Evolutionary conservation across 2,329 filamentous ascomycete genomes (phyloP).

Genomic region (Calycina marina): DNA sequence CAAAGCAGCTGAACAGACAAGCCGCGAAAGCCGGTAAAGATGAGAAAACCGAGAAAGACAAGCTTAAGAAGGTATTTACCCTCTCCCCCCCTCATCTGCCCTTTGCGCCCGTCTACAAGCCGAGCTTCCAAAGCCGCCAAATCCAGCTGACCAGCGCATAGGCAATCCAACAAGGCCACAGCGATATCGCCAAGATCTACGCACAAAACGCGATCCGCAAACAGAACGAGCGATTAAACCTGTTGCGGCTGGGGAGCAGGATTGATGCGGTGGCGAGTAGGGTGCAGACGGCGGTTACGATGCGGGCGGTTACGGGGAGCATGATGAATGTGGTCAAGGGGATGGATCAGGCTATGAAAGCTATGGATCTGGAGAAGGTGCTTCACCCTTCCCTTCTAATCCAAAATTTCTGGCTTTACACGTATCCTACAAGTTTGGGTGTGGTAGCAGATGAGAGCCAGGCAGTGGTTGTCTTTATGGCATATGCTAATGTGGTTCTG

Average conservation of each 20-base stretch:
- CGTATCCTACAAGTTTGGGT: too few species aligned
- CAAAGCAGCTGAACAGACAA: slow-evolving; percentile 48
- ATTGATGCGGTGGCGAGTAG: slow-evolving; percentile 44
- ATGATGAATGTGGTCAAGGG: slow-evolving; percentile 48
- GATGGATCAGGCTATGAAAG: slow-evolving; percentile 48
- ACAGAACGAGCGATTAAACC: slow-evolving; percentile 45
- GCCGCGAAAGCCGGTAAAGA: slow-evolving; percentile 46
- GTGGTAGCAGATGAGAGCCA: too few species aligned
- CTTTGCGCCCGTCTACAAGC: background rate
- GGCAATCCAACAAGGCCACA: slow-evolving; percentile 44
- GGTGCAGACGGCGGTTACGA: slow-evolving; percentile 49
- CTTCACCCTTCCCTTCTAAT: background rate
- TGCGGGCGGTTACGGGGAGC: slow-evolving; percentile 43
- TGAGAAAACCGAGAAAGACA: slow-evolving; percentile 44
- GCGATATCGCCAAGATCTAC: slow-evolving; percentile 47
- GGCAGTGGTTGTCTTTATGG: background rate
- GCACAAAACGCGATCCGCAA: slow-evolving; percentile 49
- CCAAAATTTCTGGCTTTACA: background rate
- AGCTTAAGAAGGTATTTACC: slow-evolving; percentile 41
- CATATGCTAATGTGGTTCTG: slow-evolving; percentile 1
- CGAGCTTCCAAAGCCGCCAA: background rate
- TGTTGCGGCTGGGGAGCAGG: slow-evolving; percentile 38
- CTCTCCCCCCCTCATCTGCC: background rate
- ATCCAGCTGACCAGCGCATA: slow-evolving; percentile 14
- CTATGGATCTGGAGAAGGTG: slow-evolving; percentile 48